These are phyloP conservation scores for Scedosporium dehoogii DNA, from an alignment of 2,329 filamentous ascomycete species.

Conservation along the genomic window DNA sequence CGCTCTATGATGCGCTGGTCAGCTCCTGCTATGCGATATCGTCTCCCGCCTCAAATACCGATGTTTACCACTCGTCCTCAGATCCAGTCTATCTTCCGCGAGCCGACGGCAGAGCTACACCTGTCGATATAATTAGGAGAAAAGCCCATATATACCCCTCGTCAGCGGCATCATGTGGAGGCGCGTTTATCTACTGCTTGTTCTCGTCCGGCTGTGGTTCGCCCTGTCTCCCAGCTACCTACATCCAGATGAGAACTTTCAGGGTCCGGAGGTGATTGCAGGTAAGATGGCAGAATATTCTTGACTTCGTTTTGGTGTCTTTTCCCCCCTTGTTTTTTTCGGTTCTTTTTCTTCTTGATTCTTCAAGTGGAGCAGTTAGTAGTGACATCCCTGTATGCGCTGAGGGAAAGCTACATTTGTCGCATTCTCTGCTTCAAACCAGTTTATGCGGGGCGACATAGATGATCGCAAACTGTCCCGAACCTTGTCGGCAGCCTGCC, in stretches of 20 bases:
- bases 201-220: constrained; percentile 85
- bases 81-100: background rate
- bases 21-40: constrained; percentile 1
- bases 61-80: background rate
- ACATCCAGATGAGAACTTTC: constrained; percentile 97
- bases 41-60: background rate
- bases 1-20: constrained; percentile 1
- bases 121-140: background rate
- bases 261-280: constrained; percentile 93
- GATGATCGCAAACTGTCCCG: background rate
- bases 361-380: background rate
- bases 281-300: constrained; percentile 46
- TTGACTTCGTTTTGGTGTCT: background rate
- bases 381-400: background rate
- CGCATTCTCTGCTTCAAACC: too few species aligned
- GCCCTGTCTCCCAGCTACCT: constrained; percentile 92
- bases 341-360: background rate
- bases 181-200: constrained; percentile 74
- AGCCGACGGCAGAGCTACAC: background rate
- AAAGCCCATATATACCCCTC: background rate
- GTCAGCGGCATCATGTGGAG: constrained; percentile 64
- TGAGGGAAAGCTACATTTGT: too few species aligned
- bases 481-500: background rate
- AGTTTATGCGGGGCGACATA: background rate
- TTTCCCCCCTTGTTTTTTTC: constrained; percentile 2